Evolutionary conservation across 352 stramenopile species (phyloP).

Genomic region (Ophiocytium majus): DNA sequence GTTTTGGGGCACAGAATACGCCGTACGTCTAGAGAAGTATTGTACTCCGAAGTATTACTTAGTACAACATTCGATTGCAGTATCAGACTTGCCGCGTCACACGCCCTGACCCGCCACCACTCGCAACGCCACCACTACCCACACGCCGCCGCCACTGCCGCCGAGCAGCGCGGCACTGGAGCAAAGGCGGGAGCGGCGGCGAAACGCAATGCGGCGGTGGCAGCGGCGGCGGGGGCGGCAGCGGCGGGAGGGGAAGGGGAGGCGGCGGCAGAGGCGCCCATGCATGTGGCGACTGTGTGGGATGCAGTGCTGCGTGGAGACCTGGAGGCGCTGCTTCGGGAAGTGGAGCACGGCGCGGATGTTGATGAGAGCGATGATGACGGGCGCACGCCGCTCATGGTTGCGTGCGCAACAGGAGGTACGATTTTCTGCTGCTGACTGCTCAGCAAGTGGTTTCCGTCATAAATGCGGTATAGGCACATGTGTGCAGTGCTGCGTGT

Average conservation of each 20-base stretch:
- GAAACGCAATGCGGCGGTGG: neutral
- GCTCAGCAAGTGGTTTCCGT: no score
- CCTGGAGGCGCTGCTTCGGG: constrained; percentile 5
- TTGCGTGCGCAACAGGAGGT: constrained; percentile 41
- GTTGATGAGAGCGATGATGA: constrained; percentile 41
- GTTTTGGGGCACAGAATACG: no score
- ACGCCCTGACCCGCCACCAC: no score
- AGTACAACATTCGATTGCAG: no score
- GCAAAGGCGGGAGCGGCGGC: neutral
- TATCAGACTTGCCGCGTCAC: no score
- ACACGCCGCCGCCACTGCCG: no score
- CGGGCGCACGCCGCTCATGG: constrained; percentile 46
- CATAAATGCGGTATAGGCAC: no score
- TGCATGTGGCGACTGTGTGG: constrained; percentile 30
- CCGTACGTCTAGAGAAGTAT: no score
- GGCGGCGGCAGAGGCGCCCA: neutral
- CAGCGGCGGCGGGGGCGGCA: neutral
- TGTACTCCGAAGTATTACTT: no score
- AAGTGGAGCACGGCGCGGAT: constrained; percentile 24
- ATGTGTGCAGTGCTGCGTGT: constrained; percentile 23
- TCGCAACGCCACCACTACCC: no score
- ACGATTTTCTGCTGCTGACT: no score
- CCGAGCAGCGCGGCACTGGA: no score
- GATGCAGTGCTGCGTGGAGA: constrained; percentile 32
- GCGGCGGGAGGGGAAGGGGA: neutral